These are phyloP conservation scores for Pontederia paniculata DNA, from an alignment of 176 grass and related monocot genomes.

Conservation along the genomic window DNA sequence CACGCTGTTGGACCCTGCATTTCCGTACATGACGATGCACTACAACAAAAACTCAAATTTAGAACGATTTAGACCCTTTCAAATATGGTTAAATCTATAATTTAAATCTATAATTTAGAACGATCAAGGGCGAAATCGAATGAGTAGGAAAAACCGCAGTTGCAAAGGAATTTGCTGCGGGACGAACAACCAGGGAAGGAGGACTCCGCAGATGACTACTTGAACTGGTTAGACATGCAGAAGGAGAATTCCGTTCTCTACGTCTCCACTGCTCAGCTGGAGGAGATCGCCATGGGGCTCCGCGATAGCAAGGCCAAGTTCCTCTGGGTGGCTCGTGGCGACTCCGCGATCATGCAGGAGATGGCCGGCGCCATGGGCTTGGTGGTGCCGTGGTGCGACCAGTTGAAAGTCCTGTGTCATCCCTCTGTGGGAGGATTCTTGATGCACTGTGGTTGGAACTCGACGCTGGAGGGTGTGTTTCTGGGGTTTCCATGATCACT, in stretches of 20 bases:
- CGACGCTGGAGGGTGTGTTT: constrained; percentile 32
- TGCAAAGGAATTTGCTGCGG: no score
- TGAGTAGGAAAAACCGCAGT: no score
- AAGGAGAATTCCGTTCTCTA: constrained; percentile 22
- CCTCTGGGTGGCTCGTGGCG: constrained; percentile 28
- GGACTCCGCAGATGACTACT: constrained; percentile 9
- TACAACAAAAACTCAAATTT: no score
- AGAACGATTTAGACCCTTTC: no score
- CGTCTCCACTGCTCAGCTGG: constrained; percentile 26
- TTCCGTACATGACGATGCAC: no score
- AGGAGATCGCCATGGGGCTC: constrained; percentile 36
- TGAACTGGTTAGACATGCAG: constrained; percentile 31
- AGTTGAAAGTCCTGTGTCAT: constrained; percentile 35
- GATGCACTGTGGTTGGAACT: constrained; percentile 50
- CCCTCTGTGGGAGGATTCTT: constrained; percentile 39
- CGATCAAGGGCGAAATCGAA: no score
- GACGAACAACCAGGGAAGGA: neutral
- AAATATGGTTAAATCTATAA: no score
- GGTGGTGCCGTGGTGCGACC: constrained; percentile 36
- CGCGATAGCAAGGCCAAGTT: constrained; percentile 16
- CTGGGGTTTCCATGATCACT: constrained; percentile 34
- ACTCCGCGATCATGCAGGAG: constrained; percentile 20
- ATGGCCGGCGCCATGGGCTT: constrained; percentile 12
- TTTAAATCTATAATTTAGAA: no score
- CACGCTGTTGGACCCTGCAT: constrained; percentile 36